A percentile compares a stretch with the other conserved stretches of the same genome.
These are phyloP conservation scores for Porodaedalea pini DNA, from an alignment of 1,284 basidiomycete species.

Conservation along the genomic window DNA sequence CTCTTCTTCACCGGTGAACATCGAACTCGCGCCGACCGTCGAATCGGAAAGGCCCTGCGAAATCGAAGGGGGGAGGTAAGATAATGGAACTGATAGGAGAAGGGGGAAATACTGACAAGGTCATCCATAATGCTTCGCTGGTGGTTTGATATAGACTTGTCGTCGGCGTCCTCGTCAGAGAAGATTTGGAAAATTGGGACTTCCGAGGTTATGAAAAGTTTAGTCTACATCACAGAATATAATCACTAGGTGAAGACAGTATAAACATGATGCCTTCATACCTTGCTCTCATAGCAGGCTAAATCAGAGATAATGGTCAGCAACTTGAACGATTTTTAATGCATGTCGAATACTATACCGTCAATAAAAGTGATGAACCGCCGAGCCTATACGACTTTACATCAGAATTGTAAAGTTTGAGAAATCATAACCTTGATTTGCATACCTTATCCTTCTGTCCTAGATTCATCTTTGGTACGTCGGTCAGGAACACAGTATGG, in stretches of 20 bases:
- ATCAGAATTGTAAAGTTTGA: conserved; percentile 1
- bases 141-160: conserved; percentile 62
- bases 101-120: conserved; percentile 65
- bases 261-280: conserved; percentile 28
- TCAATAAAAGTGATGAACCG: conserved; percentile 98
- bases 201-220: conserved; percentile 86
- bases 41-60: conserved; percentile 74
- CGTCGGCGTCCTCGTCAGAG: conserved; percentile 57
- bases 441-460: conserved; percentile 82
- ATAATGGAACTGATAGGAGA: neutral
- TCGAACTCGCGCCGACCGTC: conserved; percentile 73
- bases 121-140: conserved; percentile 90
- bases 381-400: conserved; percentile 54
- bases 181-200: conserved; percentile 88
- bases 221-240: conserved; percentile 51
- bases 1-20: conserved; percentile 93
- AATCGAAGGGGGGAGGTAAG: neutral
- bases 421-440: conserved; percentile 10
- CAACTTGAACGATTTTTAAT: neutral
- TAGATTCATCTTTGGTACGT: conserved; percentile 87
- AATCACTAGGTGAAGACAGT: neutral
- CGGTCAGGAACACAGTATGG: conserved; percentile 82
- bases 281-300: conserved; percentile 91
- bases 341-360: conserved; percentile 43
- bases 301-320: neutral